phyloP scores from a whole-genome alignment of 2,329 filamentous ascomycete genomes.

The Emergomyces pasteurianus region DNA sequence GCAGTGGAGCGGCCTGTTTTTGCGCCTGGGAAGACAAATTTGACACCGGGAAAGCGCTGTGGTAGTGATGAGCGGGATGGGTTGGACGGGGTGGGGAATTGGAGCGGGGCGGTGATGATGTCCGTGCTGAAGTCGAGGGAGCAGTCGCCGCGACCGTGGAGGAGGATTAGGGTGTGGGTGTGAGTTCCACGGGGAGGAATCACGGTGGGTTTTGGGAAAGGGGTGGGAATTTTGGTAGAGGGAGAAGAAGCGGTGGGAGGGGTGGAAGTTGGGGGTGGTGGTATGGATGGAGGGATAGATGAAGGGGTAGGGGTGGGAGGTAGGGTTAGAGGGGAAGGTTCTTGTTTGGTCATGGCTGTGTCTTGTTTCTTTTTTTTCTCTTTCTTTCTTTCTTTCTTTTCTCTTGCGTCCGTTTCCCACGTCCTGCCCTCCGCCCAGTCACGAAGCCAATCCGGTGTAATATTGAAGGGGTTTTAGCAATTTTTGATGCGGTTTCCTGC shows the following conservation, averaged over 20 bases:
- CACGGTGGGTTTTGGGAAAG: slow-evolving; percentile 9
- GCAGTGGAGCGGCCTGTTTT: slow-evolving; percentile 13
- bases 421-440: too few species aligned
- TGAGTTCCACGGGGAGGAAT: slow-evolving; percentile 15
- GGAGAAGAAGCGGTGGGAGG: not conserved
- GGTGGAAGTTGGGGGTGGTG: not conserved
- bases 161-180: slow-evolving; percentile 28
- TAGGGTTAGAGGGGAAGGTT: not conserved
- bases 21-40: slow-evolving; percentile 28
- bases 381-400: not conserved
- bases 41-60: slow-evolving; percentile 21
- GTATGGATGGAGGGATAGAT: not conserved
- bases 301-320: not conserved
- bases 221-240: not conserved
- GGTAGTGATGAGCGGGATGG: slow-evolving; percentile 14
- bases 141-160: slow-evolving; percentile 31
- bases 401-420: too few species aligned
- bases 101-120: slow-evolving; percentile 16
- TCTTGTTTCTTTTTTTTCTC: not conserved
- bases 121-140: slow-evolving; percentile 24
- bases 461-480: too few species aligned
- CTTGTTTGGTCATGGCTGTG: not conserved
- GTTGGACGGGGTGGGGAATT: not conserved
- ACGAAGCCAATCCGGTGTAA: too few species aligned
- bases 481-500: too few species aligned